Evolutionary conservation across 78 protist genomes (phyloP), one percentile per base, ranked within the genome.

Genomic region (Dictyostelium capitatum): DNA sequence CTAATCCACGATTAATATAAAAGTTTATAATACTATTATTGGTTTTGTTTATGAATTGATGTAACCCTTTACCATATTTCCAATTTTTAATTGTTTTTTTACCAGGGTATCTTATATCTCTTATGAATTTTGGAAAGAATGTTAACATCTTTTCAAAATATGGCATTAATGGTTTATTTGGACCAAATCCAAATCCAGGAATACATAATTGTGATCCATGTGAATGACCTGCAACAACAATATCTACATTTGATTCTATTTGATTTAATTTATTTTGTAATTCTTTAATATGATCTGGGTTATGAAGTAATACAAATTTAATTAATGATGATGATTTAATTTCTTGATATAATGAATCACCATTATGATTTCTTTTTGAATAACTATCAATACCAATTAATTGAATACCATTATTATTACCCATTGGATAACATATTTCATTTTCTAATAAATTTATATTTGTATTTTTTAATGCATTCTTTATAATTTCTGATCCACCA

Each of bases 171-270:
- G 93, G 93, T 62, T 37, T 62, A 25, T 30, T 62, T 20, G n/a
- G 11, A 20, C 23, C 23, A 11, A 62, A 19, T 62, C 70, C 70
- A 62, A 62, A 25, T 6, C 19, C 64, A 8, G 93, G 93, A 12
- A 87, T 64, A 50, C 93, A 87, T 17, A 87, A 50, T 77, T 87
- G 93, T 25, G 70, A 77, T 19, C 93, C 93, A 77, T 87, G 93
- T 47, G 85, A 75, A 64, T 87, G 93, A 41, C 93, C 93, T 19
- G 80, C 51, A 0, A 87, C 19, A 43, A 77, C 72, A 0, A 87
- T 6, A 77, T 87, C 93, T 19, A 79, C 57, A 25, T 57, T 72
- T 20, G 20, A 46, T 12, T 75, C 69, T 37, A 37, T 2, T 37
- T 37, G 6, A 37, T 37, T 37, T 37, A 37, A 37, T 37, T 37